Percentiles rank a stretch among this genome's conserved stretches.
Evolutionary conservation across 371 early-diverging fungal genomes (phyloP).

Genomic region (Mucor mucedo): DNA sequence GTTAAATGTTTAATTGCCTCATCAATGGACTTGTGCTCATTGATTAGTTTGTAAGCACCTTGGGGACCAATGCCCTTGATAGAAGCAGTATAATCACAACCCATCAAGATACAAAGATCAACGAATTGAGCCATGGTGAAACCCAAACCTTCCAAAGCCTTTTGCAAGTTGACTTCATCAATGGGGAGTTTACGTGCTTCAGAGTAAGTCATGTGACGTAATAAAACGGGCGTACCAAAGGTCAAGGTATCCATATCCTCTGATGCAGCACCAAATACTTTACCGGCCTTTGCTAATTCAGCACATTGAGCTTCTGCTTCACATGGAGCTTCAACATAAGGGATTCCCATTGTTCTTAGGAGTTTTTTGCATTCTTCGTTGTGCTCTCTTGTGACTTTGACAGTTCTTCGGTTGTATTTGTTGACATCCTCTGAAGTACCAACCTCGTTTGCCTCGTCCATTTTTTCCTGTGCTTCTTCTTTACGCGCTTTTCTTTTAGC

Average conservation of each 20-base stretch:
- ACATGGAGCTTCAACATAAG: constrained; percentile 96
- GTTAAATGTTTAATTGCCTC: constrained; percentile 80
- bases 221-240: constrained; percentile 91
- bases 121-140: constrained; percentile 90
- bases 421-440: constrained; percentile 88
- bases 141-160: constrained; percentile 85
- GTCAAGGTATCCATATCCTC: constrained; percentile 99
- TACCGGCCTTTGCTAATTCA: constrained; percentile 86
- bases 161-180: constrained; percentile 86
- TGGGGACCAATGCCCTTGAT: constrained; percentile 97
- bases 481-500: constrained; percentile 89
- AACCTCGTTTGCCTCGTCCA: constrained; percentile 86
- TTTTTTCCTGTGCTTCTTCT: constrained; percentile 81
- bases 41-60: constrained; percentile 89
- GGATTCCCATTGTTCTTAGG: constrained; percentile 96
- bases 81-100: constrained; percentile 99
- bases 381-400: constrained; percentile 95
- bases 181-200: constrained; percentile 80
- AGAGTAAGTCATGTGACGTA: constrained; percentile 96
- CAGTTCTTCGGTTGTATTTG: constrained; percentile 91
- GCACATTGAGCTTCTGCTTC: constrained; percentile 99
- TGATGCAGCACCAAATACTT: constrained; percentile 96
- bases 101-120: constrained; percentile 98
- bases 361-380: constrained; percentile 95
- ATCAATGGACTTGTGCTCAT: constrained; percentile 91